Evolutionary conservation across 1,139 yeast species (phyloP), one percentile per base, ranked within the genome.

Genomic region (Geotrichum histeridarum): DNA sequence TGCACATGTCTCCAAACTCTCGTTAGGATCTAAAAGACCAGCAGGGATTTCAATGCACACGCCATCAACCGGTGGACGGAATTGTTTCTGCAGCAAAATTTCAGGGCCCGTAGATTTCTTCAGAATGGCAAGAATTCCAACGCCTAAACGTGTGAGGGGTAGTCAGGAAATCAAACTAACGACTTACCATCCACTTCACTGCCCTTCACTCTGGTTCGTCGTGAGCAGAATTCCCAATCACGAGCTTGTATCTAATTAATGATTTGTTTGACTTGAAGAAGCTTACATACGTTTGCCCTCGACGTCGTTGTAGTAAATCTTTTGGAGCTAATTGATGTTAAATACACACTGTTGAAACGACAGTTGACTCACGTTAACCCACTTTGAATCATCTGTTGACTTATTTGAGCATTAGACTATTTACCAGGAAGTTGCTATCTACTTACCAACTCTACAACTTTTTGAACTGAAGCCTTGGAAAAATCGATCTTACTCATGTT

Each of bases 1-100:
- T 0, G 98, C 98, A 37, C 97, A 89, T 2, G 79, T 70, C 60
- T 84, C 90, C 41, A 89, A 72, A 1, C 84, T 69, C 67, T 93
- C 99, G 51, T 81, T 78, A 1, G 94, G 89, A 68, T 93, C 99
- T 46, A 93, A 79, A 57, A 93, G 74, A 0, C 99, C 99, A 0
- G 99, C 99, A 0, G 99, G 99, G 64, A 91, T 78, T 69, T 93
- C 99, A 60, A 93, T 82, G 65, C 93, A 86, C 1, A 91, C 89
- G 30, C 89, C 90, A 54, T 79, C 84, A 8, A 86, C 86, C 1
- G 99, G 98, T 1, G 98, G 96, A 55, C 99, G 77, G 71, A 86
- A 91, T 67, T 91, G 98, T 67, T 86, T 87, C 63, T 88, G 93
- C 35, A 91, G 74, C 2, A 91, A 78, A 42, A 91, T 73, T 61